Evolutionary conservation across 2,329 filamentous ascomycete genomes (phyloP).

Genomic region (Aspergillus alliaceus): DNA sequence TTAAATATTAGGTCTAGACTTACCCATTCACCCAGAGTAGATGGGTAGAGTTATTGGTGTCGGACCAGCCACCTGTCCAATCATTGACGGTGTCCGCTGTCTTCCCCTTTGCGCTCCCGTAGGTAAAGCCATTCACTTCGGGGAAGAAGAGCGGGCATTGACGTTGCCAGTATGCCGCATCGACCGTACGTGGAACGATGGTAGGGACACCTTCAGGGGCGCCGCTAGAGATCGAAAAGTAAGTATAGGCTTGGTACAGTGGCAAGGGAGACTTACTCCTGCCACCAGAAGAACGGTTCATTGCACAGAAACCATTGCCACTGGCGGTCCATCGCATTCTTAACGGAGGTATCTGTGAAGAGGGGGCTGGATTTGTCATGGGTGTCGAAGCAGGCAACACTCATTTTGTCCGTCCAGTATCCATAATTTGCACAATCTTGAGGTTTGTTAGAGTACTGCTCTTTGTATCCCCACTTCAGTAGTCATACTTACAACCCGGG

Average conservation of each 20-base stretch:
- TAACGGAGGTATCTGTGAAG: constrained; percentile 51
- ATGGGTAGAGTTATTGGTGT: constrained; percentile 49
- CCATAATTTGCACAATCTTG: constrained; percentile 50
- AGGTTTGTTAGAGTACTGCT: neutral
- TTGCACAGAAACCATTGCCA: constrained; percentile 66
- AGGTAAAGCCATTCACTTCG: neutral
- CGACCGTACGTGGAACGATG: constrained; percentile 56
- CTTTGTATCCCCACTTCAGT: neutral
- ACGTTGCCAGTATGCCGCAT: constrained; percentile 53
- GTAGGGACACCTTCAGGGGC: constrained; percentile 47
- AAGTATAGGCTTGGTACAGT: neutral
- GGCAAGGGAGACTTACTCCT: constrained; percentile 41
- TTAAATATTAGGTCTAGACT: neutral
- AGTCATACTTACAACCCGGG: constrained; percentile 34
- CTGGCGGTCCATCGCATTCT: constrained; percentile 52
- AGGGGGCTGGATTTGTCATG: constrained; percentile 52
- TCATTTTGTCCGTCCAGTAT: constrained; percentile 48
- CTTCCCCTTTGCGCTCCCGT: neutral
- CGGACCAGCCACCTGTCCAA: constrained; percentile 57
- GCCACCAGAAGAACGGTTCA: constrained; percentile 61
- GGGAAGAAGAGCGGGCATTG: constrained; percentile 58
- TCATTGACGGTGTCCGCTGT: constrained; percentile 47
- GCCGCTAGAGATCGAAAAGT: constrained; percentile 24
- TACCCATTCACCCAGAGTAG: constrained; percentile 60
- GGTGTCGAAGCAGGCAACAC: constrained; percentile 54